phyloP scores from a whole-genome alignment of 805 yeast genomes.

The Saccharomyces kudriavzevii region DNA sequence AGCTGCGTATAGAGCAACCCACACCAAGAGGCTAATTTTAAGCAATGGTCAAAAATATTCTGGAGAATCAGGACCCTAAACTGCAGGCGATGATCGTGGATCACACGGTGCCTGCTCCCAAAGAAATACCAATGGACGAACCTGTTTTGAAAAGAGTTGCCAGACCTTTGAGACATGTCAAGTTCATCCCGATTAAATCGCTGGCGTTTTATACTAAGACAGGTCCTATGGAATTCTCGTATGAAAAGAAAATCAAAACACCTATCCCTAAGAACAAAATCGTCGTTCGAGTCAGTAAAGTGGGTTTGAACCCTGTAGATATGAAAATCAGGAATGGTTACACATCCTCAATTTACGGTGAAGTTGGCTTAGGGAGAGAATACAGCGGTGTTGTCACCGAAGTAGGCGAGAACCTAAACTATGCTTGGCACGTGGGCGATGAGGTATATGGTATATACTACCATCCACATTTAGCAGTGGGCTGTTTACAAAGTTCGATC shows the following conservation, averaged over 20 bases:
- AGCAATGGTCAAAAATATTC: conserved; percentile 10
- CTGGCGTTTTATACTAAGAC: conserved; percentile 35
- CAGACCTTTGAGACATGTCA: conserved; percentile 44
- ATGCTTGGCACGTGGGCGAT: conserved; percentile 46
- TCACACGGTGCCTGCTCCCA: conserved; percentile 21
- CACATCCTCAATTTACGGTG: conserved; percentile 41
- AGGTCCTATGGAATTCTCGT: conserved; percentile 40
- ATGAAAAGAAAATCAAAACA: conserved; percentile 42
- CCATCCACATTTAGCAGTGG: conserved; percentile 44
- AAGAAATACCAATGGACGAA: conserved; percentile 18
- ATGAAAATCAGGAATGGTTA: conserved; percentile 51
- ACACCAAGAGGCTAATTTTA: neutral
- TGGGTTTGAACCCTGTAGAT: conserved; percentile 61
- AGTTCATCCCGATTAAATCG: conserved; percentile 42
- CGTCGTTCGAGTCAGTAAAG: conserved; percentile 50
- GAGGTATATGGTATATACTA: conserved; percentile 54
- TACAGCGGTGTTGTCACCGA: conserved; percentile 52
- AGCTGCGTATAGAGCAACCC: neutral
- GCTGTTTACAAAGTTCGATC: conserved; percentile 51
- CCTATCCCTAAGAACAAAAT: conserved; percentile 43
- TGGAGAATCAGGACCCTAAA: conserved; percentile 17
- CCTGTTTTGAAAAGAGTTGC: conserved; percentile 32
- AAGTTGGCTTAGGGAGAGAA: conserved; percentile 64
- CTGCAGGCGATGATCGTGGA: conserved; percentile 12
- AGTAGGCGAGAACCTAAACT: conserved; percentile 40